Evolutionary conservation across 768 basidiomycete species (phyloP).

Genomic region (Cyathus striatus): DNA sequence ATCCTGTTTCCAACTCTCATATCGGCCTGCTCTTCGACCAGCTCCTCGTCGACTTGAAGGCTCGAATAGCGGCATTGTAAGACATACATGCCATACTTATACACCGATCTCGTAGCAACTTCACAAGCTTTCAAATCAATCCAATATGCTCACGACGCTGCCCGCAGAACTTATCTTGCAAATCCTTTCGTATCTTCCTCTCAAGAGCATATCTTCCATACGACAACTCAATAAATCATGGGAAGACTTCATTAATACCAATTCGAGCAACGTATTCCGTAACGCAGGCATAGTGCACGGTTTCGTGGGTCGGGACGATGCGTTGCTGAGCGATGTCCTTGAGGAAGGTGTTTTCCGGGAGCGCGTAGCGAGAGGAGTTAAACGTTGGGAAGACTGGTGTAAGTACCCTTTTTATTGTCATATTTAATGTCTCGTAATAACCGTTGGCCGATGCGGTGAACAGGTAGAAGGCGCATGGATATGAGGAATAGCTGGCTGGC

Average conservation of each 20-base stretch:
- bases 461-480: constrained; percentile 41
- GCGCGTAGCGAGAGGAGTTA: constrained; percentile 30
- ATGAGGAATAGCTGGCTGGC: constrained; percentile 55
- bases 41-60: too few species aligned
- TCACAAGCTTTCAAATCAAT: too few species aligned
- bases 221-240: constrained; percentile 37
- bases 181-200: constrained; percentile 44
- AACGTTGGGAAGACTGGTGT: constrained; percentile 63
- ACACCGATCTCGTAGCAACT: too few species aligned
- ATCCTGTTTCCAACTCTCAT: too few species aligned
- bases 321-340: constrained; percentile 12
- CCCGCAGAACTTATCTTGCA: constrained; percentile 56
- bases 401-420: constrained; percentile 13
- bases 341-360: constrained; percentile 24
- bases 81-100: too few species aligned
- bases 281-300: constrained; percentile 49
- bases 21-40: too few species aligned
- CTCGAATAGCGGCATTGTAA: too few species aligned
- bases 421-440: constrained; percentile 1
- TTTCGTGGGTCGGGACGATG: constrained; percentile 27
- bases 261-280: constrained; percentile 53
- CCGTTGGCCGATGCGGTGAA: constrained; percentile 3
- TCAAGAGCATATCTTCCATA: constrained; percentile 34
- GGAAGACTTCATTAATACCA: constrained; percentile 37
- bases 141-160: too few species aligned